phyloP scores from a whole-genome alignment of 2,329 filamentous ascomycete species.

The Clonostachys sp. region DNA sequence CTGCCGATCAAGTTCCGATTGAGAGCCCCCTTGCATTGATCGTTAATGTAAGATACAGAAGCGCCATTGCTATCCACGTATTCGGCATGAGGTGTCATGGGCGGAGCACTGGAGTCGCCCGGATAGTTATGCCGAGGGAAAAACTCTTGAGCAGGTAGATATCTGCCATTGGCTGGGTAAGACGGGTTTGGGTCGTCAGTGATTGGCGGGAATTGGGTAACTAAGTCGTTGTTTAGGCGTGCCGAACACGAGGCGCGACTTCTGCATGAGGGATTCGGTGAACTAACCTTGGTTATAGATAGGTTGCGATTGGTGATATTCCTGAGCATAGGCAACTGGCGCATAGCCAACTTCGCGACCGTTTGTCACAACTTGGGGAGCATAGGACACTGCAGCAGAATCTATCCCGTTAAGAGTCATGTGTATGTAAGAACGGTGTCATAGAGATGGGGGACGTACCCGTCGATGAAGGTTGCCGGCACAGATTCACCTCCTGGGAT shows the following conservation, averaged over 20 bases:
- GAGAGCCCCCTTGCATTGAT: constrained; percentile 27
- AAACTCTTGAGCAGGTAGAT: constrained; percentile 29
- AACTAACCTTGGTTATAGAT: constrained; percentile 1
- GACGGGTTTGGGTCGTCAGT: constrained; percentile 5
- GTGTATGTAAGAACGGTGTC: constrained; percentile 72
- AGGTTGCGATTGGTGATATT: constrained; percentile 11
- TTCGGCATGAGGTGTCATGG: constrained; percentile 14
- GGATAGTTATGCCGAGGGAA: constrained; percentile 23
- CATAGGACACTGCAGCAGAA: constrained; percentile 15
- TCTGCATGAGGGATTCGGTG: constrained; percentile 5
- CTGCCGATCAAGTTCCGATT: constrained; percentile 93
- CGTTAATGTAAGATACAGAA: constrained; percentile 8
- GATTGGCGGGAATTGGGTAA: too few relatives aligned
- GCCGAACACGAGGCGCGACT: too few relatives aligned
- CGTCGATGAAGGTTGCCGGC: constrained; percentile 54
- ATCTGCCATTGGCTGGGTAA: constrained; percentile 23
- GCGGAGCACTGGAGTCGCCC: constrained; percentile 14
- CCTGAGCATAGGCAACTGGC: constrained; percentile 11
- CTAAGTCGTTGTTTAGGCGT: too few relatives aligned
- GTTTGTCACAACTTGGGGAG: constrained; percentile 28
- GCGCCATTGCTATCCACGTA: neutral
- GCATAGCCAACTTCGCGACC: constrained; percentile 21
- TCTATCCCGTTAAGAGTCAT: constrained; percentile 35
- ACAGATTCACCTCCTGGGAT: constrained; percentile 62
- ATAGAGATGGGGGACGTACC: constrained; percentile 75